Conservation (phyloP, 345 rosid species). For the Salix exigua region DNA sequence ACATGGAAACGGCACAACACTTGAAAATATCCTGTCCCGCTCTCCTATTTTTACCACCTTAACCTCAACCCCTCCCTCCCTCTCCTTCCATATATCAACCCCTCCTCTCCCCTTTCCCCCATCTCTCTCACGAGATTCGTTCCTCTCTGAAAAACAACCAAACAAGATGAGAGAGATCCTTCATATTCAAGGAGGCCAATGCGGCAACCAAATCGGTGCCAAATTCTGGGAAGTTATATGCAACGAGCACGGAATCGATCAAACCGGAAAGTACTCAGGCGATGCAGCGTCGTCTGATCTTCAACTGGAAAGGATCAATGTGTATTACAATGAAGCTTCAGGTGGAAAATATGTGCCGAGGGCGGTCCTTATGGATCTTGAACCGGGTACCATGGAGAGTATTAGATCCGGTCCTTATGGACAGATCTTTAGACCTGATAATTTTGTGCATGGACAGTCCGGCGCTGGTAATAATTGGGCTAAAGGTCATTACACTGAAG, state of each 20-base stretch:
- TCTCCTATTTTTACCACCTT: slow-evolving; percentile 17
- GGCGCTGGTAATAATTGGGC: slow-evolving; percentile 92
- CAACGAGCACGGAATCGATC: slow-evolving; percentile 89
- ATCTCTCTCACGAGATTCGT: not conserved
- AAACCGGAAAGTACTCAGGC: slow-evolving; percentile 72
- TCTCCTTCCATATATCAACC: not conserved
- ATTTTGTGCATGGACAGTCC: slow-evolving; percentile 81
- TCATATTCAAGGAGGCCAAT: slow-evolving; percentile 93
- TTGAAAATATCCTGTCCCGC: slow-evolving; percentile 29
- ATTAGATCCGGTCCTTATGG: slow-evolving; percentile 90
- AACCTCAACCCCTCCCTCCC: slow-evolving; percentile 10
- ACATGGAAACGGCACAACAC: slow-evolving; percentile 10
- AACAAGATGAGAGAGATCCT: slow-evolving; percentile 83
- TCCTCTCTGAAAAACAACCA: not conserved
- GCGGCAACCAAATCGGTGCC: slow-evolving; percentile 98
- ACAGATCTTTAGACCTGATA: slow-evolving; percentile 83
- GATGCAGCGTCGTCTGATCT: slow-evolving; percentile 48
- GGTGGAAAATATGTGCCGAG: slow-evolving; percentile 93
- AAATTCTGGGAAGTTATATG: slow-evolving; percentile 98
- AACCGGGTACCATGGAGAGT: slow-evolving; percentile 98
- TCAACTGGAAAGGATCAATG: slow-evolving; percentile 88
- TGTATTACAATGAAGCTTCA: slow-evolving; percentile 88
- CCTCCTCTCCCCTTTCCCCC: not conserved
- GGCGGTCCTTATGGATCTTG: slow-evolving; percentile 97
- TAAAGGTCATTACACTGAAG: slow-evolving; percentile 91